These are phyloP conservation scores for Penicillium sp. DNA, from an alignment of 2,329 filamentous ascomycete genomes.

Conservation along the genomic window DNA sequence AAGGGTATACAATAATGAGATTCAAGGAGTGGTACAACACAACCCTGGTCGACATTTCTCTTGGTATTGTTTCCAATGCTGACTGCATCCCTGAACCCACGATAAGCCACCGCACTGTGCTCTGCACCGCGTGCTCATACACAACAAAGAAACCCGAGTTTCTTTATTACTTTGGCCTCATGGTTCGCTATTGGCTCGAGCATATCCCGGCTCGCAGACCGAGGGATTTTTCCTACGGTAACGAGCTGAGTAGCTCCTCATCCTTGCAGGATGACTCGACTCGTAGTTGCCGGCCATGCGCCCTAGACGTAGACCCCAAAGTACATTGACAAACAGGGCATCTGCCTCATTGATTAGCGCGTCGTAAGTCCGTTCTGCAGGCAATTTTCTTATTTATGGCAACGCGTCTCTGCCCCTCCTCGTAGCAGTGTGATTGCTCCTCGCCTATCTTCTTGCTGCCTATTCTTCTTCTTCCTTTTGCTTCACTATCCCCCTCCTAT, in stretches of 20 bases:
- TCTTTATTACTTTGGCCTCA: not conserved
- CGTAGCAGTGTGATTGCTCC: not conserved
- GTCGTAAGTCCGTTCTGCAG: not conserved
- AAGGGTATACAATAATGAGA: not conserved
- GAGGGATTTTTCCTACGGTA: not conserved
- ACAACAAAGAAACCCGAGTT: not conserved
- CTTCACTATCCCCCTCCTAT: not conserved
- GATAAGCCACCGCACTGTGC: constrained; percentile 1
- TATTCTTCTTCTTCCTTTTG: not conserved
- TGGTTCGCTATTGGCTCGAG: not conserved
- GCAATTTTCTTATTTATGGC: not conserved
- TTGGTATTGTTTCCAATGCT: constrained; percentile 9
- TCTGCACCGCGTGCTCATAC: not conserved
- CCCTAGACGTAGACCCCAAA: not conserved
- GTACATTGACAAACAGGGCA: not conserved
- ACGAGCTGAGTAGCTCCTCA: not conserved
- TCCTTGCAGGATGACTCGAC: not conserved
- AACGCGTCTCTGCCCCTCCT: not conserved
- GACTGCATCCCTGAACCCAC: constrained; percentile 7
- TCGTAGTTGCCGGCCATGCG: not conserved
- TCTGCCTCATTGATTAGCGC: not conserved
- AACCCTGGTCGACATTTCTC: not conserved
- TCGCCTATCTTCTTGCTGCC: not conserved
- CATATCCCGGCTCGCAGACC: not conserved
- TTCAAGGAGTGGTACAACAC: not conserved